Percentiles rank a stretch among this genome's conserved stretches.
These are phyloP conservation scores for Fomitopsis pinicola DNA, from an alignment of 1,284 basidiomycete genomes.

Conservation along the genomic window DNA sequence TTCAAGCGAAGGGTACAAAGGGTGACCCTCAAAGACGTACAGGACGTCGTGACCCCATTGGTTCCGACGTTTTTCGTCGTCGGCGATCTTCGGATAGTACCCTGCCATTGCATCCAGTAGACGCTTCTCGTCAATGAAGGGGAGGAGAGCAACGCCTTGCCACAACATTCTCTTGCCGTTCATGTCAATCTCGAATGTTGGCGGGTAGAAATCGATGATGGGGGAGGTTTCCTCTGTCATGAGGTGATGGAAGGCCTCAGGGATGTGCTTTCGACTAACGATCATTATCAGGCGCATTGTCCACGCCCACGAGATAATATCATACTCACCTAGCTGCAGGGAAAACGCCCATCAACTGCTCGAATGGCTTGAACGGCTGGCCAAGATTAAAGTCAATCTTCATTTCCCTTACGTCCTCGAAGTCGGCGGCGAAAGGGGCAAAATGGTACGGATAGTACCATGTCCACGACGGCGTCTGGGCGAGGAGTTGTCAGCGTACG, in stretches of 20 bases:
- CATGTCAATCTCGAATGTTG: constrained; percentile 96
- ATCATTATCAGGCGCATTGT: neutral
- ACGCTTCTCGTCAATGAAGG: constrained; percentile 91
- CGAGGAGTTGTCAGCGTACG: constrained; percentile 6
- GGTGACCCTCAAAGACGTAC: constrained; percentile 84
- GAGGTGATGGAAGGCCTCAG: constrained; percentile 78
- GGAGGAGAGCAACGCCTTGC: constrained; percentile 96
- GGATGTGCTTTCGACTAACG: constrained; percentile 82
- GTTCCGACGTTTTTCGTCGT: constrained; percentile 85
- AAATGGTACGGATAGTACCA: constrained; percentile 99
- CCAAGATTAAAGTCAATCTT: constrained; percentile 79
- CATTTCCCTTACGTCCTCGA: constrained; percentile 77
- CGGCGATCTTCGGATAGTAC: constrained; percentile 69
- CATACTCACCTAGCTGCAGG: constrained; percentile 77
- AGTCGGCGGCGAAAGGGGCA: constrained; percentile 97
- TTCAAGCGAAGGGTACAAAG: constrained; percentile 84
- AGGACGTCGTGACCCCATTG: constrained; percentile 82
- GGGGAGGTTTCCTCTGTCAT: constrained; percentile 90
- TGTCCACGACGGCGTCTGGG: constrained; percentile 92
- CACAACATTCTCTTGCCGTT: constrained; percentile 99
- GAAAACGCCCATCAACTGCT: constrained; percentile 98
- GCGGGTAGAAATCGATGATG: constrained; percentile 96
- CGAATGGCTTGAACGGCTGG: constrained; percentile 93
- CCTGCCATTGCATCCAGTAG: constrained; percentile 80
- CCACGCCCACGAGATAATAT: neutral